phyloP scores from a whole-genome alignment of 306 rosid species.

The Cicer chorassanicum region DNA sequence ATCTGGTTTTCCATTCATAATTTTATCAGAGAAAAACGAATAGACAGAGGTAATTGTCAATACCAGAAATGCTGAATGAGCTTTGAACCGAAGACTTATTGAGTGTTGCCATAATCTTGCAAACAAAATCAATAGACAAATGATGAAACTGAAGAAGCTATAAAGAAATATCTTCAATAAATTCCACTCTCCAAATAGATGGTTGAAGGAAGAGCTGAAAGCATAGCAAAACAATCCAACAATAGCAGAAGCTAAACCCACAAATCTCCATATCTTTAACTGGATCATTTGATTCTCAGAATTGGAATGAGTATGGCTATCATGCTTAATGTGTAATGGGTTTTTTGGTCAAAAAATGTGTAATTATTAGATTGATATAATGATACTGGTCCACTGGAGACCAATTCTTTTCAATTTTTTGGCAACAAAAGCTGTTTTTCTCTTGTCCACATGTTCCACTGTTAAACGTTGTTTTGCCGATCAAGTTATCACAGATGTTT shows the following conservation, averaged over 20 bases:
- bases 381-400: too few species aligned
- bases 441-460: too few species aligned
- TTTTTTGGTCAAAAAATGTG: too few species aligned
- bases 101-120: slow-evolving; percentile 9
- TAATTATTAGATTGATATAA: too few species aligned
- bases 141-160: background rate
- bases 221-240: slow-evolving; percentile 33
- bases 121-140: slow-evolving; percentile 2
- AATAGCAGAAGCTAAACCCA: slow-evolving; percentile 9
- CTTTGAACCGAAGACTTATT: background rate
- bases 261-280: slow-evolving; percentile 17
- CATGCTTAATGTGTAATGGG: background rate
- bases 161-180: slow-evolving; percentile 10
- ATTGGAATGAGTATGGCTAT: background rate
- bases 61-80: slow-evolving; percentile 16
- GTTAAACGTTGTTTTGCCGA: too few species aligned
- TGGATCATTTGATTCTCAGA: background rate
- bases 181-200: slow-evolving; percentile 39
- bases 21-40: slow-evolving; percentile 38
- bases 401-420: too few species aligned
- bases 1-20: slow-evolving; percentile 33
- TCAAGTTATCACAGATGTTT: too few species aligned
- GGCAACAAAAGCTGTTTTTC: too few species aligned
- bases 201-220: slow-evolving; percentile 38
- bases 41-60: slow-evolving; percentile 34